These are phyloP conservation scores for Suillus decipiens DNA, from an alignment of 768 basidiomycete genomes.

Conservation along the genomic window DNA sequence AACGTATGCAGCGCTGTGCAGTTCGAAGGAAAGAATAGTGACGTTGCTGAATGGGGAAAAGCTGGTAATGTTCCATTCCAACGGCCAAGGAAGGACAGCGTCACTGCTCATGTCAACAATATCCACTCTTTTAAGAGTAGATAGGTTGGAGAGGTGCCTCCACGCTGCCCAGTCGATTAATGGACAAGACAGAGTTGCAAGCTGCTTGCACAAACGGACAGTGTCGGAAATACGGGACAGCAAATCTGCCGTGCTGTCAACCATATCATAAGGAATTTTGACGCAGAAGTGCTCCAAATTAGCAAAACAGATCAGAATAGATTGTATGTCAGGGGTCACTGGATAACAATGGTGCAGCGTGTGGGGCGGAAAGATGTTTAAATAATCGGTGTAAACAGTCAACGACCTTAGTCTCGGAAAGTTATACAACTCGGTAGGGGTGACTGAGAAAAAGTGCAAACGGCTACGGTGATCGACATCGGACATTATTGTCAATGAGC, in stretches of 20 bases:
- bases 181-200: not conserved
- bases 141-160: not conserved
- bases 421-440: not conserved
- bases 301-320: not conserved
- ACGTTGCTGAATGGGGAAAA: not conserved
- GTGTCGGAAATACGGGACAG: not conserved
- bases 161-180: not conserved
- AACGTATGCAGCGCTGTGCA: not conserved
- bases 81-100: too few relatives aligned
- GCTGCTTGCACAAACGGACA: not conserved
- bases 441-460: not conserved
- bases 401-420: not conserved
- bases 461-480: not conserved
- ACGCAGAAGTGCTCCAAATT: not conserved
- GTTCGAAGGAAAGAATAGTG: not conserved
- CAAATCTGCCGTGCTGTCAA: not conserved
- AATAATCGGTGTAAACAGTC: not conserved
- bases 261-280: rapidly evolving
- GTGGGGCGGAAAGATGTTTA: not conserved
- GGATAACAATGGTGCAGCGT: conserved; percentile 19
- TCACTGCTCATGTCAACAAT: not conserved
- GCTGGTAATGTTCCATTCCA: not conserved
- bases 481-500: not conserved
- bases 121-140: not conserved
- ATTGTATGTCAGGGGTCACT: not conserved